Percentiles rank a stretch among this genome's conserved stretches.
These are phyloP conservation scores for Brettanomyces bruxellensis DNA, from an alignment of 805 yeast genomes.

Conservation along the genomic window DNA sequence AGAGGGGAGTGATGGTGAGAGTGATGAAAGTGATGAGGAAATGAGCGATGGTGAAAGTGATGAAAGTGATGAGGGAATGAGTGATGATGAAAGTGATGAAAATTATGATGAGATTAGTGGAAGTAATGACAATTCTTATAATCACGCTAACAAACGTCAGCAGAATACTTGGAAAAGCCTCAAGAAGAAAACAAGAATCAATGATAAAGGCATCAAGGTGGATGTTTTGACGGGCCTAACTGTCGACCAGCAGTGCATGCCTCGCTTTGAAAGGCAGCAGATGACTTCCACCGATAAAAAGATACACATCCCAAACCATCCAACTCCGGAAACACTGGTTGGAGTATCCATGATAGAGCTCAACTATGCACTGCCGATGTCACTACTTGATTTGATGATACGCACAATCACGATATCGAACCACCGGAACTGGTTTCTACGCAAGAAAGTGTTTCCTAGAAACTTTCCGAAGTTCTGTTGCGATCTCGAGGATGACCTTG, in stretches of 20 bases:
- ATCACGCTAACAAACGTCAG: no score
- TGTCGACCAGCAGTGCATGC: constrained; percentile 3
- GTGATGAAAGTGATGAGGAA: constrained; percentile 1
- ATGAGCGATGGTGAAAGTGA: constrained; percentile 4
- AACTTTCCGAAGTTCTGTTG: constrained; percentile 49
- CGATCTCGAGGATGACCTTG: constrained; percentile 40
- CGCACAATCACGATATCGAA: constrained; percentile 39
- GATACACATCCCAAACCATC: constrained; percentile 14
- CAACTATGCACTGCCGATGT: constrained; percentile 39
- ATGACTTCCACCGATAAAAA: constrained; percentile 2
- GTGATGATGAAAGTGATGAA: constrained; percentile 2
- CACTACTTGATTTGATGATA: constrained; percentile 37
- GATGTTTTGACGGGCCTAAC: constrained; percentile 14
- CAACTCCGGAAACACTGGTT: constrained; percentile 4
- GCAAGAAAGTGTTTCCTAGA: constrained; percentile 36
- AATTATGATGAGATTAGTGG: background rate
- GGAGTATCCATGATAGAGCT: constrained; percentile 25
- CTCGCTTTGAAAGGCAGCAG: constrained; percentile 7
- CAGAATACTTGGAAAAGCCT: background rate
- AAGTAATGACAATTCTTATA: background rate
- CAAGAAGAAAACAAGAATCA: constrained; percentile 1
- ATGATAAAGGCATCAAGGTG: constrained; percentile 5
- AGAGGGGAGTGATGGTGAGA: constrained; percentile 4
- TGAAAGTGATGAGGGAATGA: constrained; percentile 4
- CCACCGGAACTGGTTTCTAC: constrained; percentile 38